These are phyloP conservation scores for Phellinidium pouzarii DNA, from an alignment of 1,284 basidiomycete species.

Conservation along the genomic window DNA sequence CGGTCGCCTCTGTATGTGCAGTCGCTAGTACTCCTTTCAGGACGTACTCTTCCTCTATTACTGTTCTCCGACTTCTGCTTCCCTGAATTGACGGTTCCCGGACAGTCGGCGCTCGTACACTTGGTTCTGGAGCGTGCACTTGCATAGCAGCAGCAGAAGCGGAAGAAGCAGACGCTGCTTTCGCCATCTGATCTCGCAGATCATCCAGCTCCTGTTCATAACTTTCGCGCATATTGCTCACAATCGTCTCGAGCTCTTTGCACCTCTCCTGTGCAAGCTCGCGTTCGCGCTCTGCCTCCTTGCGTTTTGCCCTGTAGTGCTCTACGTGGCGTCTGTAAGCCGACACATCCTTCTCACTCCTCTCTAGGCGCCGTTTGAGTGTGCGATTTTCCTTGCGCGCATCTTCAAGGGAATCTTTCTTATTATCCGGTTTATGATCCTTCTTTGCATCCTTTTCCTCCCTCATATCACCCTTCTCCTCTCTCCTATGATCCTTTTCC, in stretches of 20 bases:
- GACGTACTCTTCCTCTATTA: not conserved
- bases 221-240: slow-evolving; percentile 18
- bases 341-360: slow-evolving; percentile 15
- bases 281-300: slow-evolving; percentile 14
- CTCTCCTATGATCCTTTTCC: not conserved
- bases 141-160: slow-evolving; percentile 4
- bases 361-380: slow-evolving; percentile 8
- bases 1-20: slow-evolving; percentile 2
- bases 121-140: not conserved
- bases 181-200: slow-evolving; percentile 12
- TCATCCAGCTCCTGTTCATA: slow-evolving; percentile 16
- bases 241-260: slow-evolving; percentile 16
- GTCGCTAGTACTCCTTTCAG: not conserved
- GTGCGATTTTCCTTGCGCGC: slow-evolving; percentile 14
- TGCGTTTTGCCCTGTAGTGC: slow-evolving; percentile 15
- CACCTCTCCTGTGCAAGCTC: slow-evolving; percentile 5
- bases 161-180: slow-evolving; percentile 4
- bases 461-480: too few species aligned
- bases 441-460: not conserved
- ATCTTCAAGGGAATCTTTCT: slow-evolving; percentile 10
- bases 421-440: not conserved
- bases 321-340: slow-evolving; percentile 12
- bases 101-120: slow-evolving; percentile 4
- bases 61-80: not conserved
- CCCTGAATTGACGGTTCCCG: not conserved